These are phyloP conservation scores for Capsella rubella DNA, from an alignment of 441 rosid genomes.

Conservation along the genomic window DNA sequence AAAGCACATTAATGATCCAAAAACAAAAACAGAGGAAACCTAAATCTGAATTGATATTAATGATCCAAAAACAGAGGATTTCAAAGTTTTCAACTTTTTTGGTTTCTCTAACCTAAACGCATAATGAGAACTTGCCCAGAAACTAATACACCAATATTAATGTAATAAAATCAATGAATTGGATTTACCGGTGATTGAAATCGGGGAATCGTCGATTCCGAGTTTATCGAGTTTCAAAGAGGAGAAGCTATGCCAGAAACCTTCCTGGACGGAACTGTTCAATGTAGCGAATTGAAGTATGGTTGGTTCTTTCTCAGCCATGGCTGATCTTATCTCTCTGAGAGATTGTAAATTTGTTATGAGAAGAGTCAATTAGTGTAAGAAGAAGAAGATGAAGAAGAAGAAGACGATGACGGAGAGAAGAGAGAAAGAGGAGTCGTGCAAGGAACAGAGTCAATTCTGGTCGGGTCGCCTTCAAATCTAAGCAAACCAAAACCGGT, in stretches of 20 bases:
- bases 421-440: slow-evolving; percentile 33
- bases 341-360: neutral
- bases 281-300: slow-evolving; percentile 80
- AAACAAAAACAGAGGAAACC: neutral
- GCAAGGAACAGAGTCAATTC: slow-evolving; percentile 28
- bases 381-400: neutral
- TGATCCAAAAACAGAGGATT: neutral
- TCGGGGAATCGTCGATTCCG: slow-evolving; percentile 91
- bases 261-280: slow-evolving; percentile 84
- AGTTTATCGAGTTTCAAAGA: slow-evolving; percentile 84
- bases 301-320: slow-evolving; percentile 36
- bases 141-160: no score
- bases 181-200: slow-evolving; percentile 69
- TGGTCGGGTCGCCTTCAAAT: neutral
- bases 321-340: slow-evolving; percentile 25
- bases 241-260: slow-evolving; percentile 92
- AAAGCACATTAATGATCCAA: neutral
- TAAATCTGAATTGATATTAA: neutral
- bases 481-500: slow-evolving; percentile 4
- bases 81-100: slow-evolving; percentile 22
- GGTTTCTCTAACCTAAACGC: slow-evolving; percentile 26
- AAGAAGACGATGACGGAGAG: slow-evolving; percentile 36
- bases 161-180: neutral
- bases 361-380: slow-evolving; percentile 22
- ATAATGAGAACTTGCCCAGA: slow-evolving; percentile 9